phyloP scores from a whole-genome alignment of 106 monocot genomes.

The Posidonia australis region DNA sequence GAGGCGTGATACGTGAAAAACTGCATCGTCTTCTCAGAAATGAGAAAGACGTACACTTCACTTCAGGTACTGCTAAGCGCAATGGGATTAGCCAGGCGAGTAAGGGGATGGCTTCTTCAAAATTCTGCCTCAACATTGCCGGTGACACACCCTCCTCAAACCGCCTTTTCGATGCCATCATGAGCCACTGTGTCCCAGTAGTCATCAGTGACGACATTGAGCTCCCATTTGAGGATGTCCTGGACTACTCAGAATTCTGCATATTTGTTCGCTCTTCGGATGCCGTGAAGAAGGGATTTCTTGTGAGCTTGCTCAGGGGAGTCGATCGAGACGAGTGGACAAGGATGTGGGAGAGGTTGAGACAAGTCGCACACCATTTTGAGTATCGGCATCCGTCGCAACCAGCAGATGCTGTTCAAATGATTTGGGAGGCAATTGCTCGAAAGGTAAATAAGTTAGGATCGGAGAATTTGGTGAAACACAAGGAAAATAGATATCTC shows the following conservation, averaged over 20 bases:
- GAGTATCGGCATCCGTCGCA: conserved; percentile 67
- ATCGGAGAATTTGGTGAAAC: conserved; percentile 24
- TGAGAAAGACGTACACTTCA: conserved; percentile 63
- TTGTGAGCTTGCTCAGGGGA: conserved; percentile 41
- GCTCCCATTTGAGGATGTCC: conserved; percentile 71
- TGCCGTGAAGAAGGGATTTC: conserved; percentile 45
- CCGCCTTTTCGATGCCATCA: conserved; percentile 80
- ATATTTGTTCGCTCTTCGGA: conserved; percentile 58
- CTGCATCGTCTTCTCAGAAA: conserved; percentile 58
- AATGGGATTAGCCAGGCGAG: conserved; percentile 39
- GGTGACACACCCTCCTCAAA: conserved; percentile 92
- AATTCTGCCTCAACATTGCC: conserved; percentile 76
- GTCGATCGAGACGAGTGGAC: conserved; percentile 50
- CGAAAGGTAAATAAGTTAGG: conserved; percentile 26
- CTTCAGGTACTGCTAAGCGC: conserved; percentile 33
- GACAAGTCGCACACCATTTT: conserved; percentile 42
- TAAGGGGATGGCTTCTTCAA: conserved; percentile 61
- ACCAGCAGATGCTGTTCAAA: conserved; percentile 63
- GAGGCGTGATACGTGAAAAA: conserved; percentile 52
- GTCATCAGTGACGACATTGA: conserved; percentile 78
- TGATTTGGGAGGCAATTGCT: conserved; percentile 79
- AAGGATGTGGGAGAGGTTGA: conserved; percentile 59
- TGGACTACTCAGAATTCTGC: conserved; percentile 73
- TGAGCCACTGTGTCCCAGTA: conserved; percentile 70
- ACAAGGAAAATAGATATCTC: conserved; percentile 31